Evolutionary conservation across 2,329 filamentous ascomycete species (phyloP), one percentile per base, ranked within the genome.

Genomic region (Diaporthe vaccinii): DNA sequence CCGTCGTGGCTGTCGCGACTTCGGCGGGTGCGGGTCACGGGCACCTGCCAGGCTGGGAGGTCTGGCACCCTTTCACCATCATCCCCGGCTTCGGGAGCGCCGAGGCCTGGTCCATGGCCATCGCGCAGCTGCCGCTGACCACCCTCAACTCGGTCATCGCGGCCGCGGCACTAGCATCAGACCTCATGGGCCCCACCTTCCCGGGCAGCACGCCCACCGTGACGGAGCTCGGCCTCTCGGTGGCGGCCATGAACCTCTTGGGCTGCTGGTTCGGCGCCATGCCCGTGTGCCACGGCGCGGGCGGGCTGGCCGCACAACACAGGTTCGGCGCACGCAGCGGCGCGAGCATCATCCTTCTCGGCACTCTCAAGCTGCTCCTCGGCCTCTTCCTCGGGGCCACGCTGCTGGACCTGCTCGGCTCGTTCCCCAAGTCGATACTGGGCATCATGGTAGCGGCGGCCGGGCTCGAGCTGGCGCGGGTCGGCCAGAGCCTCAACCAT

Each of bases 231-330:
- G 96, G 96, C 1, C 82, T 96, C 76, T 98, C 95, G 73, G 94
- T 98, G 5, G 92, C 93, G 0, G 80, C 87, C 2, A 97, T 98
- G 91, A 98, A 98, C 82, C 86, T 98, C 4, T 83, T 93, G 1
- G 93, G 94, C 22, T 96, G 94, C 80, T 98, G 95, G 94, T 97
- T 98, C 80, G 96, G 96, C 65, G 94, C 93, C 7, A 98, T 98
- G 97, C 97, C 96, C 4, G 92, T 97, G 5, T 98, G 97, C 81
- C 97, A 98, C 82, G 96, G 96, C 7, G 95, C 95, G 0, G 96
- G 96, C 3, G 96, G 96, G 0, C 87, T 98, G 0, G 97, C 97
- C 7, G 97, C 94, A 0, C 96, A 98, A 82, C 95, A 95, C 82
- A 92, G 95, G 6, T 98, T 98, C 79, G 96, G 96, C 0, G 96